Evolutionary conservation across 176 grass and related monocot species (phyloP).

Genomic region (Carex scoparia): DNA sequence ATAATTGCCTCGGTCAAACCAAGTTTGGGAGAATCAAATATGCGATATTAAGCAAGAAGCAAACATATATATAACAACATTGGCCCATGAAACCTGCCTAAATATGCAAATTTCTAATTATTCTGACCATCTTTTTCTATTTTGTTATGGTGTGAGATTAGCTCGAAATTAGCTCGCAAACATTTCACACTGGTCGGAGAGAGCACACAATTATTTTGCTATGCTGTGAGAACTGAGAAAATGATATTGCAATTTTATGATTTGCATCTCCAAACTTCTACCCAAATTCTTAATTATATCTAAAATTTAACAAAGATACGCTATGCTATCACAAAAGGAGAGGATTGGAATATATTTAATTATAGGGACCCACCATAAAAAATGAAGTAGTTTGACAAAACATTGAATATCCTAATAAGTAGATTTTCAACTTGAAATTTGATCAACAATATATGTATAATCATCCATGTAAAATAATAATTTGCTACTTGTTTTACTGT

Average conservation of each 20-base stretch:
- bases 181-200: conserved; percentile 20
- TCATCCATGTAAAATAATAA: no score
- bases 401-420: not conserved
- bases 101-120: conserved; percentile 11
- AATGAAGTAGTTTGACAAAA: not conserved
- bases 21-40: not conserved
- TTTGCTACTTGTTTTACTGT: not conserved
- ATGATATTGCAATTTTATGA: not conserved
- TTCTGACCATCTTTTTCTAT: not conserved
- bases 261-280: not conserved
- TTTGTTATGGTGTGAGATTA: not conserved
- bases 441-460: not conserved
- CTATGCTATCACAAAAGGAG: not conserved
- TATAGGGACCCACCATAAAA: not conserved
- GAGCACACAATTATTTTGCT: conserved; percentile 15
- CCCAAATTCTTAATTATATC: not conserved
- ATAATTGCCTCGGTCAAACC: not conserved
- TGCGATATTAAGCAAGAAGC: not conserved
- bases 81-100: conserved; percentile 20
- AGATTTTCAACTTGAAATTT: not conserved
- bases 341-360: not conserved
- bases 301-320: not conserved
- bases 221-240: not conserved
- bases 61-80: not conserved
- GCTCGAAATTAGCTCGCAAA: conserved; percentile 5